Evolutionary conservation across 345 rosid species (phyloP), one percentile per base, ranked within the genome.

Genomic region (Citrus glauca): DNA sequence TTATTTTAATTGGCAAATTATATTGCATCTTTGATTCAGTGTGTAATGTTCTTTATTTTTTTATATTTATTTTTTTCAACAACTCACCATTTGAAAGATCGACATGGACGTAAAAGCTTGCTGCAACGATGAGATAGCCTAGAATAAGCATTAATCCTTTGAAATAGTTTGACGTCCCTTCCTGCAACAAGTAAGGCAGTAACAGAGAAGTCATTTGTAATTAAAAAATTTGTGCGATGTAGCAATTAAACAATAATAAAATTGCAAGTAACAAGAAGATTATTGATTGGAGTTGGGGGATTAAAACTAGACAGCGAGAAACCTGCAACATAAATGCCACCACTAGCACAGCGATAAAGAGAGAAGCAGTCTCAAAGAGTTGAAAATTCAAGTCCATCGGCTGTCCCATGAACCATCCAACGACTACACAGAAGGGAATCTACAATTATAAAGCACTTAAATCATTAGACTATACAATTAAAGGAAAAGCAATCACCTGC

Each of bases 261-360:
- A 72, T 35, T n/a, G 28, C 40, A 57, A 24, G 66, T 33, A 72
- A 35, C 32, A 72, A 22, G 50, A 72, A 72, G 24, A 24, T 14
- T 13, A 20, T 10, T 17, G 64, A 55, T 22, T 33, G 9, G 11
- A 30, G 75, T 1, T 4, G 75, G 20, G 20, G 20, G n/a, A 56
- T 6, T 37, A 48, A 56, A 1, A 59, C 10, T 61, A 35, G 65
- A 57, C 5, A 24, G 37, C 0, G 38, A 76, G 84, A 57, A 78
- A 88, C 91, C 89, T 86, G 91, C 50, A 88, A 77, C 77, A 86
- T 80, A 78, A 88, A 88, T 66, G 91, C 89, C 59, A 86, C 89
- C 32, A 88, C 89, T n/a, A 88, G 76, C 28, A 88, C 89, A 5
- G 91, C 83, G 50, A 88, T 83, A 75, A 86, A 85, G 17, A 88